Evolutionary conservation across 768 basidiomycete species (phyloP).

Genomic region (Lactarius vividus): DNA sequence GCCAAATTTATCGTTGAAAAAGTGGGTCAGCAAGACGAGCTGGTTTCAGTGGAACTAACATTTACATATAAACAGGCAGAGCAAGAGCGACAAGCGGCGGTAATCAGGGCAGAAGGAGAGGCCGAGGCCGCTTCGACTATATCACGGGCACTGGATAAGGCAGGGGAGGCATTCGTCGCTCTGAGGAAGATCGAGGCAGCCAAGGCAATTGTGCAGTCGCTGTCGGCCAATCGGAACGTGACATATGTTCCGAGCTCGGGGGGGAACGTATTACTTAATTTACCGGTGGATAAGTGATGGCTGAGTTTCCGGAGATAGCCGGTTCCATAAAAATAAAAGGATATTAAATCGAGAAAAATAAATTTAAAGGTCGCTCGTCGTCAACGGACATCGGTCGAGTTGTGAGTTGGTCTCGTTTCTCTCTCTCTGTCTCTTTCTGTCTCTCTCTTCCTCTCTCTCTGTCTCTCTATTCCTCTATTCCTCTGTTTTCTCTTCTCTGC

Average conservation of each 20-base stretch:
- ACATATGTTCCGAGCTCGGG: slow-evolving; percentile 84
- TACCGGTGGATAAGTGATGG: slow-evolving; percentile 56
- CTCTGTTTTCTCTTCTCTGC: slow-evolving; percentile 30
- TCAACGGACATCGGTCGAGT: slow-evolving; percentile 12
- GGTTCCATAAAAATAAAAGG: background rate
- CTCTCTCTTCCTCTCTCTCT: slow-evolving; percentile 42
- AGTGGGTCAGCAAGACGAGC: slow-evolving; percentile 43
- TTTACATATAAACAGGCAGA: slow-evolving; percentile 63
- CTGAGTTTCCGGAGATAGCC: slow-evolving; percentile 27
- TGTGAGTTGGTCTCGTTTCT: slow-evolving; percentile 30
- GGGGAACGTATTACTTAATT: slow-evolving; percentile 79
- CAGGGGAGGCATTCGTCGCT: slow-evolving; percentile 93
- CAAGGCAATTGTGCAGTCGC: slow-evolving; percentile 91
- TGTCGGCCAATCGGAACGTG: slow-evolving; percentile 77
- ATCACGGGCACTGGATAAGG: slow-evolving; percentile 84
- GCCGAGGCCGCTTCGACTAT: slow-evolving; percentile 96
- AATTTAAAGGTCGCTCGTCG: background rate
- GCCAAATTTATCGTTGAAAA: slow-evolving; percentile 99
- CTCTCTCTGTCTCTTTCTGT: slow-evolving; percentile 48
- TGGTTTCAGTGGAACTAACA: slow-evolving; percentile 9
- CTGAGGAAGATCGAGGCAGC: slow-evolving; percentile 96
- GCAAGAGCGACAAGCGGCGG: slow-evolving; percentile 97
- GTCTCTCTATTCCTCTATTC: slow-evolving; percentile 46
- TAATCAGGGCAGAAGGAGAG: slow-evolving; percentile 97
- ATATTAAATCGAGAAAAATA: slow-evolving; percentile 2